Conservation (phyloP, 352 stramenopile species). For the Phytopythium cucurbitacearum region DNA sequence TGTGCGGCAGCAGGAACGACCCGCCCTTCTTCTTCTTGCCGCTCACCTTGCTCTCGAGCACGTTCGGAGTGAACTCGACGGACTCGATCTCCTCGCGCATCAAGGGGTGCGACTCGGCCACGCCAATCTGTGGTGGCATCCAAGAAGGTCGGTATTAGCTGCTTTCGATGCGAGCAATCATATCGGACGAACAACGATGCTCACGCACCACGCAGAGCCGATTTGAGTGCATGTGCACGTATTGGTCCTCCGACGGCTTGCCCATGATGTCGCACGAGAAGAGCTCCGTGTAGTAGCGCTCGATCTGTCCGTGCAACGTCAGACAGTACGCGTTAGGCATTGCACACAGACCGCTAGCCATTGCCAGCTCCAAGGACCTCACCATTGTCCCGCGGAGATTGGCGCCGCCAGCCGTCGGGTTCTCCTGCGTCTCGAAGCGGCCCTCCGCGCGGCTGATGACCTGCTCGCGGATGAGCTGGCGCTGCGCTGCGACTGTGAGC, state of each 20-base stretch:
- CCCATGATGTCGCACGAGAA: conserved; percentile 79
- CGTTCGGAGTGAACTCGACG: conserved; percentile 58
- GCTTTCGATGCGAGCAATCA: no score
- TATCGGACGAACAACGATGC: not conserved
- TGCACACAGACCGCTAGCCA: not conserved
- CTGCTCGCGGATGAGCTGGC: conserved; percentile 80
- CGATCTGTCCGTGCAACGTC: conserved; percentile 35
- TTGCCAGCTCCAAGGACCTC: not conserved
- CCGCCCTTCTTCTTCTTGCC: conserved; percentile 89
- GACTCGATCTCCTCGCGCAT: conserved; percentile 54
- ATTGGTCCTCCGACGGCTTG: conserved; percentile 68
- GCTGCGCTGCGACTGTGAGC: conserved; percentile 64
- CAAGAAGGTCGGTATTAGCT: not conserved
- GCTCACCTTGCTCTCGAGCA: conserved; percentile 67
- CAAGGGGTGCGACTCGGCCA: conserved; percentile 61
- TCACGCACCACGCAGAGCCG: conserved; percentile 63
- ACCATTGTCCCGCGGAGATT: conserved; percentile 71
- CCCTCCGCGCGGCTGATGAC: conserved; percentile 50
- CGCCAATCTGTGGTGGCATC: conserved; percentile 26
- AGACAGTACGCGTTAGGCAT: not conserved
- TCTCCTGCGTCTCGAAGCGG: conserved; percentile 51
- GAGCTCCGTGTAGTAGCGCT: conserved; percentile 85
- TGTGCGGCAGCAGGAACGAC: conserved; percentile 62
- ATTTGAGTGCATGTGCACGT: conserved; percentile 89
- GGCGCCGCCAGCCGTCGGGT: conserved; percentile 19